Base-by-base conservation (phyloP, 2,329 filamentous ascomycete species). In the Canariomyces notabilis region DNA sequence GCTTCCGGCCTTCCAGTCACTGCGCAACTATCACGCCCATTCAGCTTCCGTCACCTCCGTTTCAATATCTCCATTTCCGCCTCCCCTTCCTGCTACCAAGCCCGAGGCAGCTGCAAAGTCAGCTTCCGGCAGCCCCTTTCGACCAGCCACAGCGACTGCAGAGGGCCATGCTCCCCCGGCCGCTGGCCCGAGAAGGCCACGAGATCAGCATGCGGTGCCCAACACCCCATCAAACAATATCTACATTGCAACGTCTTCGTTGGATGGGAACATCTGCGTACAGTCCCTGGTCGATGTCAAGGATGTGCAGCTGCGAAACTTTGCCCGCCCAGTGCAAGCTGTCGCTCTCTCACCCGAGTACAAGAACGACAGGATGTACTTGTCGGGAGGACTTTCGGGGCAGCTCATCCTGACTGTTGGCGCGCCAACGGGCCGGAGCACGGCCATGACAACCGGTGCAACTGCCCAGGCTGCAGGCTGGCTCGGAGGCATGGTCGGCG, bases 271-370 rank as follows among this genome's bases (percentile, higher is more conserved):
- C 61, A 88, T 98, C 12, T 97, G 93, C 59, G 80, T 98, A 1
- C 84, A 89, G 48, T 95, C 89, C 1, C 70, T 98, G 16, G 70
- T 93, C 16, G 91, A 98, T 60, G 70, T 85, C 31, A 94, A 89
- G 59, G 93, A 98, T 67, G 89, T 96, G 2, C 84, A 89, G 48
- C 68, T 97, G 21, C 83, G 93, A 21, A 96, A 96, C 63, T 98
- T 97, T 69, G 89, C 88, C 1, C 80, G 94, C 4, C 94, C 94
- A 0, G 82, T 98, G 2, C 89, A 96, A 61, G 83, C 89, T 5
- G 89, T 98, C 2, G 88, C 90, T 0, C 68, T 98, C n/a, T 97
- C 93, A 0, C 93, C 93, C 0, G 89, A 97, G 42, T 98, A 89
- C 70, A 95, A 87, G 63, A 87, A 77, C 47, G 93, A 98, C 62